Evolutionary conservation across 2,329 filamentous ascomycete genomes (phyloP).

Genomic region (Cladosporium cucumerinum): DNA sequence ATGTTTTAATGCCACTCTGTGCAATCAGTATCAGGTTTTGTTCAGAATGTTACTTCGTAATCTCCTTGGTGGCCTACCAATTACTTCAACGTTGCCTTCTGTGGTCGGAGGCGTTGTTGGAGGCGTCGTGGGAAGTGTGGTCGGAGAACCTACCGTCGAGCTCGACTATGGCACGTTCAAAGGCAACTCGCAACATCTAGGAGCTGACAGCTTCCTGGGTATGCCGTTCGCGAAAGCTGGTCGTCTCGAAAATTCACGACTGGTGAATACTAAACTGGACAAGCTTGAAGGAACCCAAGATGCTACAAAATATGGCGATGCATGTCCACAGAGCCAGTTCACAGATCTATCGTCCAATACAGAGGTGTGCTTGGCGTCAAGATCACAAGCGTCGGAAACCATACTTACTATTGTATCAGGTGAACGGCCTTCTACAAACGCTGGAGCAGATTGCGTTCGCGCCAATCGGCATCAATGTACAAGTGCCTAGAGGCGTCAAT

Average conservation of each 20-base stretch:
- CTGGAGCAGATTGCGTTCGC: constrained; percentile 25
- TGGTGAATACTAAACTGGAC: constrained; percentile 16
- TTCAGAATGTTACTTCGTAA: background rate
- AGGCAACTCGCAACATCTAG: constrained; percentile 17
- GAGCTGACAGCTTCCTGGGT: constrained; percentile 13
- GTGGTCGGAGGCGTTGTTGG: background rate
- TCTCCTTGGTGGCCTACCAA: background rate
- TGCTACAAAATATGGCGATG: background rate
- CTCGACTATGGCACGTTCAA: constrained; percentile 26
- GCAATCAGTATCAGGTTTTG: background rate
- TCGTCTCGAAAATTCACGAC: constrained; percentile 14
- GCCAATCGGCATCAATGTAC: constrained; percentile 47
- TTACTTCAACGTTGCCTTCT: background rate
- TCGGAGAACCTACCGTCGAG: constrained; percentile 5
- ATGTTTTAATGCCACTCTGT: background rate
- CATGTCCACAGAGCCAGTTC: background rate
- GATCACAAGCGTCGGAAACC: background rate
- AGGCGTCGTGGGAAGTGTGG: background rate
- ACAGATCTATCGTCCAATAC: background rate
- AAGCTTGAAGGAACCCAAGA: constrained; percentile 22
- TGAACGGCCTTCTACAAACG: constrained; percentile 23
- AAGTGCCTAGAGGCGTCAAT: background rate
- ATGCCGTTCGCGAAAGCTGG: constrained; percentile 18
- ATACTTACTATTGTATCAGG: constrained; percentile 12
- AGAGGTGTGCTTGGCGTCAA: background rate